Evolutionary conservation across 2,329 filamentous ascomycete genomes (phyloP).

Genomic region (Periconia digitata): DNA sequence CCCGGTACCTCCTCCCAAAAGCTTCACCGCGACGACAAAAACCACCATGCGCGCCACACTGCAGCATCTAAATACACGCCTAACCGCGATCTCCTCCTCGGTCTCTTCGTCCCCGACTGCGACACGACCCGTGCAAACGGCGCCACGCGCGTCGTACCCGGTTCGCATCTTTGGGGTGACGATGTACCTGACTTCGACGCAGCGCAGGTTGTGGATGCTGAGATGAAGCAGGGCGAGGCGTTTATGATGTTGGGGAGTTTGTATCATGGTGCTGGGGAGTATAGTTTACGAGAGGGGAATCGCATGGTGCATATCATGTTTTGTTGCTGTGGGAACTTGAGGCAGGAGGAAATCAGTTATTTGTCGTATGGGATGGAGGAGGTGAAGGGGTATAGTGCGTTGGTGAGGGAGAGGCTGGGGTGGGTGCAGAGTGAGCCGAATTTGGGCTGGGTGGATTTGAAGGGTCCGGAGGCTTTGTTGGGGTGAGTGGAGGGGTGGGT

Average conservation of each 20-base stretch:
- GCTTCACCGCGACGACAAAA: constrained; percentile 45
- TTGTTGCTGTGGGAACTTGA: constrained; percentile 42
- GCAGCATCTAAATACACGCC: constrained; percentile 20
- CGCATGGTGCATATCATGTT: constrained; percentile 46
- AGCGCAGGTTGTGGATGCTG: constrained; percentile 32
- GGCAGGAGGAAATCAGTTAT: constrained; percentile 43
- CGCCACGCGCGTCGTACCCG: constrained; percentile 42
- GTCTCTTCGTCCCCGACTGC: constrained; percentile 42
- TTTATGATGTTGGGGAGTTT: constrained; percentile 44
- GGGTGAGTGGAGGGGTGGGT: neutral
- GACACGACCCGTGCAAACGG: constrained; percentile 41
- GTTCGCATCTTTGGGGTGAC: constrained; percentile 45
- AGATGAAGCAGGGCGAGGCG: constrained; percentile 41
- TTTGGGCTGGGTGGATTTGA: constrained; percentile 46
- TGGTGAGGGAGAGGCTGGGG: constrained; percentile 42
- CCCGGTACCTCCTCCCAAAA: constrained; percentile 36
- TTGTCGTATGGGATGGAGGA: constrained; percentile 43
- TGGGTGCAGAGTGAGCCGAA: constrained; percentile 47
- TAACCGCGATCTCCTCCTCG: constrained; percentile 40
- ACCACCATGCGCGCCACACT: constrained; percentile 40
- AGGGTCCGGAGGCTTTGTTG: constrained; percentile 38
- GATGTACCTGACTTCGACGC: constrained; percentile 38
- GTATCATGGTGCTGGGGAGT: constrained; percentile 42
- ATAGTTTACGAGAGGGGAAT: constrained; percentile 28
- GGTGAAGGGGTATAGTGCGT: constrained; percentile 41